Percentiles rank a stretch among this genome's conserved stretches.
phyloP scores from a whole-genome alignment of 306 rosid genomes.

The Pyrus betulifolia region DNA sequence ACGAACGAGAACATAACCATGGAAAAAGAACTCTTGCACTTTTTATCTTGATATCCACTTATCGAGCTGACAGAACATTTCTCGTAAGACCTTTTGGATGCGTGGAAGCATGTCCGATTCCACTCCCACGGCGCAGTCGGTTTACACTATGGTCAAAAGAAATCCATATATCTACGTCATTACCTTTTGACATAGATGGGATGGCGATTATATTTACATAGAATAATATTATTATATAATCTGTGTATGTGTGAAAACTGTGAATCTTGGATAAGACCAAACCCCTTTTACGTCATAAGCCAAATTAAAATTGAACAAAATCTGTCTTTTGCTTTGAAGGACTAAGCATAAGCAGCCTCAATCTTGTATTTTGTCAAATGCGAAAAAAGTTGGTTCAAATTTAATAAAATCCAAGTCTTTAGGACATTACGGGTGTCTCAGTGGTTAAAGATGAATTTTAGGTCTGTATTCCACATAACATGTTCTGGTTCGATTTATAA shows the following conservation, averaged over 20 bases:
- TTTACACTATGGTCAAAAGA: not conserved
- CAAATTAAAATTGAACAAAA: not conserved
- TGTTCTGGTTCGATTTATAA: too few relatives aligned
- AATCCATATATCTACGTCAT: not conserved
- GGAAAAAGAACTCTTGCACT: not conserved
- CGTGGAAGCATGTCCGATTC: not conserved
- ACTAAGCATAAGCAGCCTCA: not conserved
- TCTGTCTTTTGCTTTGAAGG: slow-evolving; percentile 6
- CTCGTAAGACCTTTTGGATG: not conserved
- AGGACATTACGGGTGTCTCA: rapidly evolving
- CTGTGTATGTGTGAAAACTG: not conserved
- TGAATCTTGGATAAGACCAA: not conserved
- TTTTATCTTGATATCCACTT: not conserved
- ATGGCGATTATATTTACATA: not conserved
- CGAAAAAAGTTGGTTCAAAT: not conserved
- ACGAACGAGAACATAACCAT: not conserved
- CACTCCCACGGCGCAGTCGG: not conserved
- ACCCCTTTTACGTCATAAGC: not conserved
- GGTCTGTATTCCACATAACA: rapidly evolving
- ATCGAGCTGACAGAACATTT: not conserved
- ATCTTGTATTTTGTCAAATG: slow-evolving; percentile 5
- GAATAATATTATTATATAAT: not conserved
- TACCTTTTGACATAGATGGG: not conserved
- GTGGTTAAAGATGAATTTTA: too few relatives aligned
- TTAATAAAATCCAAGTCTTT: not conserved